Evolutionary conservation across 768 basidiomycete genomes (phyloP), one percentile per base, ranked within the genome.

Genomic region (Amanita exitialis): DNA sequence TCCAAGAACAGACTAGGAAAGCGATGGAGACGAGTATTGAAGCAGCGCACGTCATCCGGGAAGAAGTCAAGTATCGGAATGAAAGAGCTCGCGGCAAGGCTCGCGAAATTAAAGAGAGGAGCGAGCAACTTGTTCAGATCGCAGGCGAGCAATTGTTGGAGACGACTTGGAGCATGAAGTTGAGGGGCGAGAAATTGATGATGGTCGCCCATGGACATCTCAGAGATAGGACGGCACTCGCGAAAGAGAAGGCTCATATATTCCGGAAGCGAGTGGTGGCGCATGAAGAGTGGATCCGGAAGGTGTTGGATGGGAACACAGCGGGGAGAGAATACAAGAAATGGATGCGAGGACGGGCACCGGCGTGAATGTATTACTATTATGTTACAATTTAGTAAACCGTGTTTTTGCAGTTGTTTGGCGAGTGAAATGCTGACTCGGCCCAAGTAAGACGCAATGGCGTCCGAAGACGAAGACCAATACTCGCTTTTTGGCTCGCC

Each of bases 401-500:
- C 5, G 21, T 37, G 35, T 30, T 30, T 47, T n/a, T 47, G 16
- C 12, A 2, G 15, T 18, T 37, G 23, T 49, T 36, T 38, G 23
- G 23, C 18, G 12, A 21, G 10, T 9, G 6, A 23, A 38, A n/a
- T 49, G 21, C 36, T 35, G 20, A 25, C 8, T 15, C 41, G 13
- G 12, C 18, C 13, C 8, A n/a, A 27, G 20, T 16, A n/a, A 27
- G 20, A 7, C 25, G 6, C 12, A 10, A 50, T 50, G 49, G 38
- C 10, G n/a, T 18, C 15, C 44, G 42, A 51, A 35, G 65, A 65
- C 49, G 77, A 73, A 52, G 79, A 85, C 55, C 67, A 73, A 57
- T 82, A 81, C 59, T 90, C 88, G 23, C 83, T 90, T 60, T 90
- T 90, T 65, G 88, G 88, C 37, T 86, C 87, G 15, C 86, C 87